Percentiles rank a stretch among this genome's conserved stretches.
These are phyloP conservation scores for Salisapilia sapeloensis DNA, from an alignment of 352 stramenopile species.

Conservation along the genomic window DNA sequence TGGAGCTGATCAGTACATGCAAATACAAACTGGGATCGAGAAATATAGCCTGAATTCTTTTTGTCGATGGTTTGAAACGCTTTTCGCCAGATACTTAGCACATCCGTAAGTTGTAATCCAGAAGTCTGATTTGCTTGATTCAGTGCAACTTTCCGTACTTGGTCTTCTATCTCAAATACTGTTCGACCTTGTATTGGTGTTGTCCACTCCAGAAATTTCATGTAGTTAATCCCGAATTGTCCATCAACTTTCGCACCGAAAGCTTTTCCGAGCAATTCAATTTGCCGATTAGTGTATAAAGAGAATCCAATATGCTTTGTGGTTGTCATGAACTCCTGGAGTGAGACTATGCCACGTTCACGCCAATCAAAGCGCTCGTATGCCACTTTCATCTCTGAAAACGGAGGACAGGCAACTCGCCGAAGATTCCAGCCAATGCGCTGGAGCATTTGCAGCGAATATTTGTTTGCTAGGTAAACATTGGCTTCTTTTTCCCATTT, in stretches of 20 bases:
- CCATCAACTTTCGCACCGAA: slow-evolving; percentile 30
- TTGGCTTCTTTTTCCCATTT: slow-evolving; percentile 2
- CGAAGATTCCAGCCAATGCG: slow-evolving; percentile 29
- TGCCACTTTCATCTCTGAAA: slow-evolving; percentile 12
- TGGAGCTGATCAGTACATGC: slow-evolving; percentile 12
- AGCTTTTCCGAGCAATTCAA: slow-evolving; percentile 24
- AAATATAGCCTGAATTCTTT: slow-evolving; percentile 7
- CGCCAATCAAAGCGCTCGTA: slow-evolving; percentile 62
- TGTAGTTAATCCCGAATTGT: slow-evolving; percentile 42
- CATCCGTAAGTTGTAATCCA: slow-evolving; percentile 14
- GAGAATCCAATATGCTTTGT: slow-evolving; percentile 17
- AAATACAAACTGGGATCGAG: slow-evolving; percentile 19
- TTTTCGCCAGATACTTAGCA: slow-evolving; percentile 20
- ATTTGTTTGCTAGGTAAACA: slow-evolving; percentile 14
- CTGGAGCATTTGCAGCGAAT: slow-evolving; percentile 21
- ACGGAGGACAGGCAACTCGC: slow-evolving; percentile 17
- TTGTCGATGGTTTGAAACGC: slow-evolving; percentile 15
- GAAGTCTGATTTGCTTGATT: slow-evolving; percentile 10
- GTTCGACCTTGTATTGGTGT: slow-evolving; percentile 14
- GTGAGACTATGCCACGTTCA: slow-evolving; percentile 18
- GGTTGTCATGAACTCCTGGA: slow-evolving; percentile 27
- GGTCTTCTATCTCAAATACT: slow-evolving; percentile 15
- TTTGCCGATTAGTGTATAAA: slow-evolving; percentile 17
- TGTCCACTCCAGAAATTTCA: slow-evolving; percentile 51
- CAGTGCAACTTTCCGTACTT: slow-evolving; percentile 23